Conservation (phyloP, 2,329 filamentous ascomycete genomes). For the Fusarium fracticaudum region DNA sequence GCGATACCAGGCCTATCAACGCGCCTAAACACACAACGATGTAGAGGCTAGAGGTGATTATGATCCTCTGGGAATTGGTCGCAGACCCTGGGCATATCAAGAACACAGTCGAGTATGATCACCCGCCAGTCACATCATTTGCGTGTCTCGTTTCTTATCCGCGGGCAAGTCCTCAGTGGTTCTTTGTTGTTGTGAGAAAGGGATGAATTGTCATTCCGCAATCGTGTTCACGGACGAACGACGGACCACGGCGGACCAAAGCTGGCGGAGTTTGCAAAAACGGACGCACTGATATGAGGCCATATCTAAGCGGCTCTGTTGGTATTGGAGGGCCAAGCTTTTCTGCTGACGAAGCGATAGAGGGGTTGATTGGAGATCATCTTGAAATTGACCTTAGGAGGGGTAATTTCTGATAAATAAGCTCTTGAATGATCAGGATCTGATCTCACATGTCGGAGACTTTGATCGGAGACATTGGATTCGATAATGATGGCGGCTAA, state of each 20-base stretch:
- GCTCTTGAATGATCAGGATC: background rate
- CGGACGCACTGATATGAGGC: slow-evolving; percentile 1
- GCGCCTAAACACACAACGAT: background rate
- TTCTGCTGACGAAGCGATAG: slow-evolving; percentile 14
- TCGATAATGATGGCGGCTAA: background rate
- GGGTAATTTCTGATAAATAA: background rate
- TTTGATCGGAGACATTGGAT: background rate
- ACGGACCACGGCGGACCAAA: slow-evolving; percentile 8
- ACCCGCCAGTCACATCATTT: background rate
- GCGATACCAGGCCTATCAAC: slow-evolving; percentile 1
- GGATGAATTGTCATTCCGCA: background rate
- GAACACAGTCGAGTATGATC: background rate
- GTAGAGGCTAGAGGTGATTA: background rate
- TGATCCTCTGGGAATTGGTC: slow-evolving; percentile 4
- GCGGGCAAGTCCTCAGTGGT: background rate
- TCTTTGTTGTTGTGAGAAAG: background rate
- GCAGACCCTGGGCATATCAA: slow-evolving; percentile 2
- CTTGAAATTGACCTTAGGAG: background rate
- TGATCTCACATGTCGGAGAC: slow-evolving; percentile 6
- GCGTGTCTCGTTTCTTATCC: background rate
- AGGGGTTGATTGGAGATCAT: background rate
- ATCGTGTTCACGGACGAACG: slow-evolving; percentile 10
- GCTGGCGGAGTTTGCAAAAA: slow-evolving; percentile 28
- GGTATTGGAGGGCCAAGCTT: background rate
- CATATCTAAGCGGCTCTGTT: slow-evolving; percentile 2